These are phyloP conservation scores for Dendrobium catenatum DNA, from an alignment of 106 monocot genomes.

Conservation along the genomic window DNA sequence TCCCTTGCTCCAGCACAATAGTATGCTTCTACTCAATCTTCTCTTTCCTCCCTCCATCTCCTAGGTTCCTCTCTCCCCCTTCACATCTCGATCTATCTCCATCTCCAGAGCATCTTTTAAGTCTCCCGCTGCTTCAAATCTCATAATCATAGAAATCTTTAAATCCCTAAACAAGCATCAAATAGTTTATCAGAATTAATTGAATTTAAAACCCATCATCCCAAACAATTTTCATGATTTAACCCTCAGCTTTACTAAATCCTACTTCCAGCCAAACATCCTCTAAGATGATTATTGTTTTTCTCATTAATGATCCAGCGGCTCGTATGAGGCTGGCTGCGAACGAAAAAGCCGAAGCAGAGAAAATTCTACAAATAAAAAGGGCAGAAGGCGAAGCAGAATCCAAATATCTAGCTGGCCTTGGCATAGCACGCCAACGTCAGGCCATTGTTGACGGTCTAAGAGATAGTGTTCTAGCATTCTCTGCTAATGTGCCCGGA, in stretches of 20 bases:
- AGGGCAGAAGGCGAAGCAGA: constrained; percentile 73
- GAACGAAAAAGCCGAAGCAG: constrained; percentile 74
- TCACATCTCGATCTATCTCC: too few species aligned
- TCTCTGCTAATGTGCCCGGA: constrained; percentile 67
- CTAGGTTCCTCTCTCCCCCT: too few species aligned
- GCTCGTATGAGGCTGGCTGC: constrained; percentile 60
- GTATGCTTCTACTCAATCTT: too few species aligned
- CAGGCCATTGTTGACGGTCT: constrained; percentile 75
- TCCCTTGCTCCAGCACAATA: too few species aligned
- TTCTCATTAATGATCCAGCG: constrained; percentile 9
- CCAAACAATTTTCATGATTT: neutral
- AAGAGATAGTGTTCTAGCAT: constrained; percentile 66
- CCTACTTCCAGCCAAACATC: neutral
- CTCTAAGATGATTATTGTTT: neutral
- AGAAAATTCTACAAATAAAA: constrained; percentile 73
- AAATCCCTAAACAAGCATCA: too few species aligned
- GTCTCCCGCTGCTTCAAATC: too few species aligned
- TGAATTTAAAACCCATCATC: too few species aligned
- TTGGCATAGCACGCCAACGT: constrained; percentile 67
- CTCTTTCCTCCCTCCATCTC: too few species aligned
- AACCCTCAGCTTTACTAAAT: too few species aligned
- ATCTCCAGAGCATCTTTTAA: too few species aligned
- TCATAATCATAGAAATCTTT: too few species aligned
- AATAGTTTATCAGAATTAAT: too few species aligned
- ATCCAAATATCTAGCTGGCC: constrained; percentile 59